Evolutionary conservation across 768 basidiomycete species (phyloP), one percentile per base, ranked within the genome.

Genomic region (Trametes punicea): DNA sequence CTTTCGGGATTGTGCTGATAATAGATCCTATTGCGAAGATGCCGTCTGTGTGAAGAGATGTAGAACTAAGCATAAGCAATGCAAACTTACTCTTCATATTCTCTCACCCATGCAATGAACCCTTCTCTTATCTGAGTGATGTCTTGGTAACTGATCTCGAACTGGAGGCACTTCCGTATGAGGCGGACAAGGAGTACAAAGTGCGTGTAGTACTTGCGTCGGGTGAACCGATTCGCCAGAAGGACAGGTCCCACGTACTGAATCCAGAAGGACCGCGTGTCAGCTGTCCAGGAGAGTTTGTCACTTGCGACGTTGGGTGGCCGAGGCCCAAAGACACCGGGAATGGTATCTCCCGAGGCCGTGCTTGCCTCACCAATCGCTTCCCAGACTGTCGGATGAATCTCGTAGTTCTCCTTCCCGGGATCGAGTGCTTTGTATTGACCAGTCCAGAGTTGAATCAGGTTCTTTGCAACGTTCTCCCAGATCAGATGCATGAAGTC

Each of bases 401-500:
- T 56, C 3, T 63, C 46, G 30, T 75, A 76, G 8, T 63, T 63
- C 2, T 65, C 71, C 4, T 16, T 33, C 0, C 68, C 68, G 6
- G 64, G 33, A 39, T 75, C 68, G 2, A 78, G 61, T 6, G 61
- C 73, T 59, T 79, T 80, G 68, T 68, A 79, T 13, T 63, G 55
- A 0, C 76, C 75, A 1, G 67, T 74, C 75, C 76, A 76, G 0
- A 76, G 61, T 0, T 53, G n/a, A 29, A 80, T 61, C 1, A 82
- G 67, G 45, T 74, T 76, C 20, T 61, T 64, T 25, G 77, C 57
- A 1, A 77, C 42, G 56, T 81, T 81, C 56, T 78, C 76, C 61
- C 65, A 75, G 21, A 80, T 65, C 0, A 77, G 67, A 48, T 82
- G 79, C 74, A 81, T 79, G 65, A 79, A 77, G 47, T 81, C 78